Base-by-base conservation (phyloP, 208 protist genomes). In the Leishmania tropica region DNA sequence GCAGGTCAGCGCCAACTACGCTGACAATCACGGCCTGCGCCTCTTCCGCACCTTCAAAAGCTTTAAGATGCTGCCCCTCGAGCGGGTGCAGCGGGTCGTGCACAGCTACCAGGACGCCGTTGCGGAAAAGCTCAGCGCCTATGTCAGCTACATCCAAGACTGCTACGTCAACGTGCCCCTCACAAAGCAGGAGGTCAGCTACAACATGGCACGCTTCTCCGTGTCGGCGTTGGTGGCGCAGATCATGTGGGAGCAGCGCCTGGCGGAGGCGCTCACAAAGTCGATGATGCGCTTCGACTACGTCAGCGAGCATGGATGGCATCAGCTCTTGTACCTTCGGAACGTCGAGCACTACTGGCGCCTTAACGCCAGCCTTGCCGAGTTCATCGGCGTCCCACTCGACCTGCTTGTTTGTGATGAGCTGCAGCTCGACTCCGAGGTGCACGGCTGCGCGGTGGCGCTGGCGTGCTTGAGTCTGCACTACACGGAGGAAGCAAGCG, bases 321-420 rank as follows among this genome's bases (percentile, higher is more conserved):
- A 97, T 74, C 92, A 93, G 64, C 84, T 98, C 77, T 81, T 98
- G n/a, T 85, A 85, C 75, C 89, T 98, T n/a, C 93, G 93, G 65
- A 96, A 92, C 64, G 88, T 96, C 45, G 90, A 96, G 83, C 84
- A 93, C 72, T 85, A 87, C 60, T 97, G 94, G 93, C 86, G 88
- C 28, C 88, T 97, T n/a, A 92, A 97, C 78, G 85, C 87, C 60
- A 47, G 58, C 17, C 81, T 98, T 19, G 93, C 94, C 8, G 88
- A 94, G 31, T 96, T 93, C 75, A 89, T 98, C 78, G 93, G 93
- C 24, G 80, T 88, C 76, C 85, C 91, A 47, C 74, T 86, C 7
- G 70, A 83, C 64, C 84, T 85, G 40, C 80, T 85, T 40, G 83
- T 90, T 6, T 89, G 85, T 56, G 78, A 83, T 35, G 87, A 90